These are phyloP conservation scores for Tagetes erecta DNA, from an alignment of 129 eudicot genomes.

Conservation along the genomic window DNA sequence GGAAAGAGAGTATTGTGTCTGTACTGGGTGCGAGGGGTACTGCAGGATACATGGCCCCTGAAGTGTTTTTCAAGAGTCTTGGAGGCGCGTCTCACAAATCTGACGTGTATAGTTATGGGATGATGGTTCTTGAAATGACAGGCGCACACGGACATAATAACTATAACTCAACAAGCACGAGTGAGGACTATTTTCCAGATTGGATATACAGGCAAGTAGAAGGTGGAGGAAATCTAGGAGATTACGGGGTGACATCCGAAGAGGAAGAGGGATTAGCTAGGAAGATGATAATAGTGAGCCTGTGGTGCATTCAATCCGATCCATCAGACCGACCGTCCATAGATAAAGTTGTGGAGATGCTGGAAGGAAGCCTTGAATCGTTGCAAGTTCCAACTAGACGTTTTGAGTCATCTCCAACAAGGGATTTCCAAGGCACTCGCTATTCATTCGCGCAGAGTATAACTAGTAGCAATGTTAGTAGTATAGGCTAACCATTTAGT, in stretches of 20 bases:
- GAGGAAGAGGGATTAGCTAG: constrained; percentile 39
- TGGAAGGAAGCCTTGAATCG: constrained; percentile 43
- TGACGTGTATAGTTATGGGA: constrained; percentile 52
- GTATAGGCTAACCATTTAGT: no score
- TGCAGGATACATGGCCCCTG: constrained; percentile 35
- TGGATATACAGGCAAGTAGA: constrained; percentile 44
- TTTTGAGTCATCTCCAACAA: constrained; percentile 25
- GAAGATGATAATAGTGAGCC: constrained; percentile 56
- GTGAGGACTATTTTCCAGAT: constrained; percentile 50
- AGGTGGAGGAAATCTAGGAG: constrained; percentile 2
- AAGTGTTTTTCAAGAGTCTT: constrained; percentile 23
- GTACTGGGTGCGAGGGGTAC: constrained; percentile 33
- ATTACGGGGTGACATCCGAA: neutral
- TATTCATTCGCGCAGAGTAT: neutral
- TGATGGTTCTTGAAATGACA: constrained; percentile 44
- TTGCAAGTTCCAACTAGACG: constrained; percentile 50
- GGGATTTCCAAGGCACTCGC: constrained; percentile 20
- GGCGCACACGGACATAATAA: constrained; percentile 5
- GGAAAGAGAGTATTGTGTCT: constrained; percentile 29
- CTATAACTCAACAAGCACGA: neutral
- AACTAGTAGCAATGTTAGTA: neutral
- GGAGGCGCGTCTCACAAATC: constrained; percentile 50
- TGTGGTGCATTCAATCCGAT: constrained; percentile 55
- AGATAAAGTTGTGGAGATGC: constrained; percentile 56
- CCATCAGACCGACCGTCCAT: constrained; percentile 55